phyloP scores from a whole-genome alignment of 371 early-diverging fungal species.

The Mucor lusitanicus region DNA sequence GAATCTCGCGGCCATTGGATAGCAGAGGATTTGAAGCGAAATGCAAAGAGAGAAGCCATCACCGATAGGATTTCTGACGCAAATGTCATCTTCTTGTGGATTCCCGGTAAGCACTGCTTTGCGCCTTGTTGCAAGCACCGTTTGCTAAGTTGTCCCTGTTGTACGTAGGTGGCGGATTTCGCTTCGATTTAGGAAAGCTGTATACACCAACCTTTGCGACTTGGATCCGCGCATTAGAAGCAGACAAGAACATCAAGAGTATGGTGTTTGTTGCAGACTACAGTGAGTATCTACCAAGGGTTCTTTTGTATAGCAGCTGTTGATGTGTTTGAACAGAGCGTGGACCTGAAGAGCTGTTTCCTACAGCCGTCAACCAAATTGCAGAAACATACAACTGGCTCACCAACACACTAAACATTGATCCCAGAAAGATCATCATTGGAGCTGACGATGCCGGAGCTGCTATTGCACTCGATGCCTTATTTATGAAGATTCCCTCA shows the following conservation, averaged over 20 bases:
- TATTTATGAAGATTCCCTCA: conserved; percentile 20
- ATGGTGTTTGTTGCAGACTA: conserved; percentile 42
- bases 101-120: conserved; percentile 33
- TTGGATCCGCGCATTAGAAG: conserved; percentile 40
- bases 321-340: conserved; percentile 13
- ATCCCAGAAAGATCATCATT: conserved; percentile 23
- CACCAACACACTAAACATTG: conserved; percentile 21
- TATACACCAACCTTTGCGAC: conserved; percentile 35
- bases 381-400: conserved; percentile 36
- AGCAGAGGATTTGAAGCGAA: conserved; percentile 31
- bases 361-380: conserved; percentile 37
- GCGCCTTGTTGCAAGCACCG: background rate
- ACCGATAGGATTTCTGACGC: conserved; percentile 32
- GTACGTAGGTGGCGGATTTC: conserved; percentile 43
- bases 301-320: background rate
- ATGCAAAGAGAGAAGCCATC: conserved; percentile 38
- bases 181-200: conserved; percentile 32
- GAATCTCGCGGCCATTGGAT: conserved; percentile 31
- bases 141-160: background rate
- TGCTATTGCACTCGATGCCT: conserved; percentile 36
- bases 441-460: conserved; percentile 45
- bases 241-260: conserved; percentile 41
- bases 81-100: conserved; percentile 42
- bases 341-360: conserved; percentile 32
- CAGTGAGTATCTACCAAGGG: conserved; percentile 18